Percentiles rank a stretch among this genome's conserved stretches.
Evolutionary conservation across 768 basidiomycete species (phyloP).

Genomic region (Coprinopsis sp.): DNA sequence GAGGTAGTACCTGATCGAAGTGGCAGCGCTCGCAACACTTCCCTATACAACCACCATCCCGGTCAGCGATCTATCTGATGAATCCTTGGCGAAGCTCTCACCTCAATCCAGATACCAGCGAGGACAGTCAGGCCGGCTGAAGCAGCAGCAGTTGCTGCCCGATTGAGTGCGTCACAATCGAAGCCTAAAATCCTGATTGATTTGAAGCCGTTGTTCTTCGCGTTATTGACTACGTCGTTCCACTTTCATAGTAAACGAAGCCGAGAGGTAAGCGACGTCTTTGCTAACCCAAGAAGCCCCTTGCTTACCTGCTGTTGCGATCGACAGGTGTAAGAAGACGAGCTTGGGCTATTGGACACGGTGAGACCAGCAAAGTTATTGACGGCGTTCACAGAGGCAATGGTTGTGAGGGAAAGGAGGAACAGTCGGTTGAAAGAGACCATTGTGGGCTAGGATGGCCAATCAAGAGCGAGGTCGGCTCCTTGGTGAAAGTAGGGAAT

Average conservation of each 20-base stretch:
- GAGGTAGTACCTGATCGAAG: constrained; percentile 23
- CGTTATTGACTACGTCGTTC: constrained; percentile 28
- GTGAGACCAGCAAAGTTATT: constrained; percentile 31
- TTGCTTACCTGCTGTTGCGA: constrained; percentile 27
- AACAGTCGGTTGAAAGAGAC: neutral
- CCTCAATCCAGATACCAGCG: constrained; percentile 31
- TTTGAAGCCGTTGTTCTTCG: constrained; percentile 27
- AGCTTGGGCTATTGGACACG: constrained; percentile 28
- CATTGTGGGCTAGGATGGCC: neutral
- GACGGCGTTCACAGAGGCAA: constrained; percentile 17
- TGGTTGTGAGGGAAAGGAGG: constrained; percentile 5
- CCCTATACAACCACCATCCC: constrained; percentile 17
- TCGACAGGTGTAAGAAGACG: constrained; percentile 27
- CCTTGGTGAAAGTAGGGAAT: too few species aligned
- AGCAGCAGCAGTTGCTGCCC: constrained; percentile 31
- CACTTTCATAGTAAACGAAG: constrained; percentile 20
- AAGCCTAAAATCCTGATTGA: constrained; percentile 33
- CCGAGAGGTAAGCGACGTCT: neutral
- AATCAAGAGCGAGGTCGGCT: too few species aligned
- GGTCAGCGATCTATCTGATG: neutral
- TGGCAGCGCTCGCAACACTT: constrained; percentile 22
- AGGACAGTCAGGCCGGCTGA: constrained; percentile 26
- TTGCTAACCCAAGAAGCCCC: neutral
- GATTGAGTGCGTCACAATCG: constrained; percentile 32
- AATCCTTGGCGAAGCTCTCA: constrained; percentile 9